These are phyloP conservation scores for Kazachstania kunashirensis DNA, from an alignment of 805 yeast genomes.

Conservation along the genomic window DNA sequence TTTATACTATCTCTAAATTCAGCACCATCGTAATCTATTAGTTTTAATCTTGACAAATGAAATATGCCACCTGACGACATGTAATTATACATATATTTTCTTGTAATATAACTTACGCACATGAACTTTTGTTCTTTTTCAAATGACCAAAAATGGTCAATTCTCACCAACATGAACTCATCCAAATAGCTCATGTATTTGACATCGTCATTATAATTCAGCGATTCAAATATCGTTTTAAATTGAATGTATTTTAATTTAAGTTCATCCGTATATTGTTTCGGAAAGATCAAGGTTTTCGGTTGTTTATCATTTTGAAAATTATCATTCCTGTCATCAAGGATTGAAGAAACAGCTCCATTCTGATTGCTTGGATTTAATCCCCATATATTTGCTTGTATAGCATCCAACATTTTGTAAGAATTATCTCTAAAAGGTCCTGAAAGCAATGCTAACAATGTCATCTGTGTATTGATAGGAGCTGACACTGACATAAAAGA, in stretches of 20 bases:
- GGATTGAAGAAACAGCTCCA: conserved; percentile 7
- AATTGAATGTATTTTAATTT: conserved; percentile 61
- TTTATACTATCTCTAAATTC: conserved; percentile 27
- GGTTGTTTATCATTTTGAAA: background rate
- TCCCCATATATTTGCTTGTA: conserved; percentile 75
- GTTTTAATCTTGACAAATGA: conserved; percentile 40
- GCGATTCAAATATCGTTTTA: conserved; percentile 60
- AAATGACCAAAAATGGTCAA: conserved; percentile 60
- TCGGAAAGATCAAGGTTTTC: conserved; percentile 33
- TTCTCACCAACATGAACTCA: conserved; percentile 57
- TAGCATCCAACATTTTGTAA: conserved; percentile 34
- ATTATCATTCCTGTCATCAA: too few relatives aligned
- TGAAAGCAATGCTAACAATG: conserved; percentile 58
- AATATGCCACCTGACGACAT: conserved; percentile 65
- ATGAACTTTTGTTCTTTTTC: conserved; percentile 61
- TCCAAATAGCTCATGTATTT: conserved; percentile 22
- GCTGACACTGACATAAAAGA: conserved; percentile 35
- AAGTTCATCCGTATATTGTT: conserved; percentile 48
- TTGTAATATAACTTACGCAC: conserved; percentile 57
- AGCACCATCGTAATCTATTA: conserved; percentile 43
- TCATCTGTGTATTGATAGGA: conserved; percentile 62
- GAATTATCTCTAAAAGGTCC: conserved; percentile 19
- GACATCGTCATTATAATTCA: conserved; percentile 11
- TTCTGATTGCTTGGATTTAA: conserved; percentile 6
- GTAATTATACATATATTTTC: conserved; percentile 47